These are phyloP conservation scores for Irpex sp. DNA, from an alignment of 1,284 basidiomycete species.

Conservation along the genomic window DNA sequence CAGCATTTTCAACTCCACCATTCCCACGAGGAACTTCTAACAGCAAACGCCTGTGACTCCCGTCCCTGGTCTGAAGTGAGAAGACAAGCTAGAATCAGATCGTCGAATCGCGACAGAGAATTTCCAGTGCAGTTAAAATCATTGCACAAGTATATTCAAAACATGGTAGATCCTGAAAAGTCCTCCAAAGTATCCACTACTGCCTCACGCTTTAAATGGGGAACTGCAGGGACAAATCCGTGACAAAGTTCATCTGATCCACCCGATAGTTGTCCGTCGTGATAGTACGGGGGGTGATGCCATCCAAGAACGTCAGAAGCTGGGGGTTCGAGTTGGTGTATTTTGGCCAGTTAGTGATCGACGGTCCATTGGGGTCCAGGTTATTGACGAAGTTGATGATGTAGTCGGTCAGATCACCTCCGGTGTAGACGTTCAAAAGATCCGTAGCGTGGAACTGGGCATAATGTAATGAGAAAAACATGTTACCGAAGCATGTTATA, in stretches of 20 bases:
- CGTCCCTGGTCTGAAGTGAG: too few relatives aligned
- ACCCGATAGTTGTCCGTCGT: not conserved
- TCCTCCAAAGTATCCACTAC: too few relatives aligned
- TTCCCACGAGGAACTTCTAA: too few relatives aligned
- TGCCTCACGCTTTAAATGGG: too few relatives aligned
- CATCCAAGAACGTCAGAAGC: not conserved
- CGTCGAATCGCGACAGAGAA: too few relatives aligned
- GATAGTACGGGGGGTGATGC: not conserved
- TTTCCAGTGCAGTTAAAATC: too few relatives aligned
- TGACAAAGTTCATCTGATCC: not conserved
- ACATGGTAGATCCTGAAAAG: too few relatives aligned
- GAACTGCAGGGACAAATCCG: not conserved
- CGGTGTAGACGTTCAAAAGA: slow-evolving; percentile 6
- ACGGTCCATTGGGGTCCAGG: slow-evolving; percentile 33
- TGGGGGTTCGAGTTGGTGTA: slow-evolving; percentile 14
- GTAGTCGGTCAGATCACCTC: slow-evolving; percentile 30
- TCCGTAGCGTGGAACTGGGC: slow-evolving; percentile 11
- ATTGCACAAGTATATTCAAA: too few relatives aligned
- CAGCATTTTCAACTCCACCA: too few relatives aligned
- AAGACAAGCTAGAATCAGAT: too few relatives aligned
- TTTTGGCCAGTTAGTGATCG: slow-evolving; percentile 25
- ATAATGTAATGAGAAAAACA: not conserved
- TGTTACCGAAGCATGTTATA: not conserved
- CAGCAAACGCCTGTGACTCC: too few relatives aligned
- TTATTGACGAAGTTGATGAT: slow-evolving; percentile 34